Evolutionary conservation across 148 eudicot species (phyloP).

Genomic region (Pharnaceum exiguum): DNA sequence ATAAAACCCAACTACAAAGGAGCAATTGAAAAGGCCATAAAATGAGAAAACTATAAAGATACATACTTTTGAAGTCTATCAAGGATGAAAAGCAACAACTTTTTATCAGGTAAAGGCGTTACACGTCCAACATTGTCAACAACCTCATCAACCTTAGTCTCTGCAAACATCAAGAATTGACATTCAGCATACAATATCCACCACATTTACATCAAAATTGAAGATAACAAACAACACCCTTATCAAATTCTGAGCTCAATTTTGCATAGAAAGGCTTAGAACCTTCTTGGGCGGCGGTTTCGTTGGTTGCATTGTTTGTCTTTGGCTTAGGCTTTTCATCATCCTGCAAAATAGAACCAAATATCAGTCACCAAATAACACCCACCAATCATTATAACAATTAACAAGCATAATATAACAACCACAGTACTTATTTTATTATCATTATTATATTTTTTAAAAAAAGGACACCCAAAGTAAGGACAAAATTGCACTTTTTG

Average conservation of each 20-base stretch:
- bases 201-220: not conserved
- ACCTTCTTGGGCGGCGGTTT: conserved; percentile 24
- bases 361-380: conserved; percentile 15
- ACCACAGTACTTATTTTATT: conserved; percentile 20
- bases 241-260: no score
- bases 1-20: conserved; percentile 8
- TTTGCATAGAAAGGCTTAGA: not conserved
- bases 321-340: conserved; percentile 19
- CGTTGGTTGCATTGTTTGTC: conserved; percentile 22
- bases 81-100: conserved; percentile 47
- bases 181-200: conserved; percentile 13
- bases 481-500: conserved; percentile 42
- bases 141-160: conserved; percentile 22
- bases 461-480: conserved; percentile 34
- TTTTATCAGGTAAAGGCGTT: conserved; percentile 51
- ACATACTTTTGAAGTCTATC: conserved; percentile 53
- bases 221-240: conserved; percentile 2
- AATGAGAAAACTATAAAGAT: conserved; percentile 7
- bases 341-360: conserved; percentile 29
- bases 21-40: not conserved
- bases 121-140: no score
- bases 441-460: not conserved
- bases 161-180: conserved; percentile 31
- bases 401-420: conserved; percentile 15
- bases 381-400: conserved; percentile 17